Conservation (phyloP, 345 rosid species). For the Raphanus sativus region DNA sequence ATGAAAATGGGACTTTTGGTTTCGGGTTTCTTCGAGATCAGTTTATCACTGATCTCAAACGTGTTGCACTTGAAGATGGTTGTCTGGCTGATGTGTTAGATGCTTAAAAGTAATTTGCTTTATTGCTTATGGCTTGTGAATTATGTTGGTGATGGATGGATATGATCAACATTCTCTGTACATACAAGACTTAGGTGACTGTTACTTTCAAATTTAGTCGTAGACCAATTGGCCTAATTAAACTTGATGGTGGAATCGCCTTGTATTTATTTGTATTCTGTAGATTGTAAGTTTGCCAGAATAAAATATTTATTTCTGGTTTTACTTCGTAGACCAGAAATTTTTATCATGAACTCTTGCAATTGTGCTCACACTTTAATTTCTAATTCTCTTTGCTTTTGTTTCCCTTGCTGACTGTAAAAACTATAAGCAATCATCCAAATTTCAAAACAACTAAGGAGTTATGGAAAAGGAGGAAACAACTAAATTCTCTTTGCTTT, state of each 20-base stretch:
- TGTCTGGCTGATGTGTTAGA: conserved; percentile 50
- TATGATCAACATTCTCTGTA: conserved; percentile 12
- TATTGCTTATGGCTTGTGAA: conserved; percentile 1
- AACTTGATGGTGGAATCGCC: neutral
- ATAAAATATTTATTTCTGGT: too few species aligned
- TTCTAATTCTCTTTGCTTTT: too few species aligned
- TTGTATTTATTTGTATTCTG: neutral
- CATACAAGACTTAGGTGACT: conserved; percentile 13
- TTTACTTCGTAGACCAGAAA: too few species aligned
- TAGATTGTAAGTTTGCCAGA: neutral
- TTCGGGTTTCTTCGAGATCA: conserved; percentile 79
- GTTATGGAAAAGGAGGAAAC: too few species aligned
- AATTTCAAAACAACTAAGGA: too few species aligned
- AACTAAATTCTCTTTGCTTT: too few species aligned
- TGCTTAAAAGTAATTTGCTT: conserved; percentile 22
- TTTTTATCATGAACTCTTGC: neutral
- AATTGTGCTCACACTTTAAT: too few species aligned
- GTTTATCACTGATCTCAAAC: conserved; percentile 62
- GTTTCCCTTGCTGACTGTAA: too few species aligned
- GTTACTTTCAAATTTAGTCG: neutral
- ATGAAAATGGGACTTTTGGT: conserved; percentile 68
- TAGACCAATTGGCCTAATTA: neutral
- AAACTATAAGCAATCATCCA: too few species aligned
- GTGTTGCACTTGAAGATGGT: conserved; percentile 53
- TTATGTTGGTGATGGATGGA: conserved; percentile 2